These are phyloP conservation scores for Penicillium coprophilum DNA, from an alignment of 495 filamentous ascomycete genomes.

Conservation along the genomic window DNA sequence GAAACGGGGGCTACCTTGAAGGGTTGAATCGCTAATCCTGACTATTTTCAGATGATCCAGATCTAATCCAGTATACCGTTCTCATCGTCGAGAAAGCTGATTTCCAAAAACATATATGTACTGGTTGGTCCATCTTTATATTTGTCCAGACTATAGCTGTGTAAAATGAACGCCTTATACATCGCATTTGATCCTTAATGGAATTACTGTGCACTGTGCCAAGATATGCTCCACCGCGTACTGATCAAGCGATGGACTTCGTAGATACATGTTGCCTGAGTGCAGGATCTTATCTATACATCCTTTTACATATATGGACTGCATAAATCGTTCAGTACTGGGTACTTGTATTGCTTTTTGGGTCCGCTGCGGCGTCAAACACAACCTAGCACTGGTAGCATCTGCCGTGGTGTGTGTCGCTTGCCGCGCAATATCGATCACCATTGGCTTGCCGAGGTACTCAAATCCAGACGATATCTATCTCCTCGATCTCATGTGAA, in stretches of 20 bases:
- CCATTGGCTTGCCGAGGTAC: not conserved
- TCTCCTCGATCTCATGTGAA: conserved; percentile 10
- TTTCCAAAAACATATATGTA: not conserved
- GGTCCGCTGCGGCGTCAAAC: not conserved
- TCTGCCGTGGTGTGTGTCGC: conserved; percentile 15
- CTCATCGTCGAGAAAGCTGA: not conserved
- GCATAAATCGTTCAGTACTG: not conserved
- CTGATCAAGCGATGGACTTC: conserved; percentile 4
- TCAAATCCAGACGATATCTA: not conserved
- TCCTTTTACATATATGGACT: not conserved
- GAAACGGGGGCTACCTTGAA: not conserved
- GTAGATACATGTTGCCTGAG: conserved; percentile 5
- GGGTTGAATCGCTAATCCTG: not conserved
- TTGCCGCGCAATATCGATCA: not conserved
- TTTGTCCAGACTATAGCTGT: not conserved
- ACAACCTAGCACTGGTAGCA: not conserved
- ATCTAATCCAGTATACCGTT: not conserved
- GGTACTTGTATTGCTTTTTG: conserved; percentile 1
- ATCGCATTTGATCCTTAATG: not conserved
- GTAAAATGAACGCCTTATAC: not conserved
- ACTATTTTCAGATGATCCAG: not conserved
- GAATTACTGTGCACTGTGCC: not conserved
- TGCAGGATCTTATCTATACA: not conserved
- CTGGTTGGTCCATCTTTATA: not conserved
- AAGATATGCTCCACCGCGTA: conserved; percentile 6